Conservation (phyloP, 192 early-diverging fungal species). For the Backusella morwellensis region DNA sequence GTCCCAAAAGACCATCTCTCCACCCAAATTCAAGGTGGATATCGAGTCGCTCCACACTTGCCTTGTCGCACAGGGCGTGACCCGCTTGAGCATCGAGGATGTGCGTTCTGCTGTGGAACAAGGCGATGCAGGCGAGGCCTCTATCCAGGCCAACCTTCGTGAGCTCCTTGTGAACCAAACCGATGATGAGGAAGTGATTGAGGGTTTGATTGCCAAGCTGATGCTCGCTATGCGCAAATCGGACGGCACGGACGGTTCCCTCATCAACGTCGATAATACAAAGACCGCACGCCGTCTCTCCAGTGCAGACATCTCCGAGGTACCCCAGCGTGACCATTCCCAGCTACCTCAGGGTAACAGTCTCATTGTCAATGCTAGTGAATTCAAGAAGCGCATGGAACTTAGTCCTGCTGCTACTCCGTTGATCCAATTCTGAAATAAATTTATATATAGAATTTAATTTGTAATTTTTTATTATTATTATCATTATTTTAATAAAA, state of each 20-base stretch:
- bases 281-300: slow-evolving; percentile 1
- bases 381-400: slow-evolving; percentile 48
- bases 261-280: neutral
- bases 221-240: slow-evolving; percentile 22
- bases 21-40: slow-evolving; percentile 27
- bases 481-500: neutral
- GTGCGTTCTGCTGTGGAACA: slow-evolving; percentile 24
- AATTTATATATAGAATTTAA: neutral
- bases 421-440: slow-evolving; percentile 8
- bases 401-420: slow-evolving; percentile 45
- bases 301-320: neutral
- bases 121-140: slow-evolving; percentile 18
- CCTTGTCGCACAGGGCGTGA: slow-evolving; percentile 21
- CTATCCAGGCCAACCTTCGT: slow-evolving; percentile 20
- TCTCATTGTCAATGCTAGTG: slow-evolving; percentile 41
- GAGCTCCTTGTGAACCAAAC: slow-evolving; percentile 28
- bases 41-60: slow-evolving; percentile 36
- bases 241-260: slow-evolving; percentile 10
- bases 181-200: slow-evolving; percentile 28
- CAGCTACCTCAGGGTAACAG: neutral
- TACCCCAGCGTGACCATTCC: neutral
- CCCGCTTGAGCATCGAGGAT: slow-evolving; percentile 20
- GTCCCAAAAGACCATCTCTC: slow-evolving; percentile 41
- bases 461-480: neutral
- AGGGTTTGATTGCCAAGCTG: slow-evolving; percentile 25